Conservation (phyloP, 768 basidiomycete genomes). For the Mycena amicta region DNA sequence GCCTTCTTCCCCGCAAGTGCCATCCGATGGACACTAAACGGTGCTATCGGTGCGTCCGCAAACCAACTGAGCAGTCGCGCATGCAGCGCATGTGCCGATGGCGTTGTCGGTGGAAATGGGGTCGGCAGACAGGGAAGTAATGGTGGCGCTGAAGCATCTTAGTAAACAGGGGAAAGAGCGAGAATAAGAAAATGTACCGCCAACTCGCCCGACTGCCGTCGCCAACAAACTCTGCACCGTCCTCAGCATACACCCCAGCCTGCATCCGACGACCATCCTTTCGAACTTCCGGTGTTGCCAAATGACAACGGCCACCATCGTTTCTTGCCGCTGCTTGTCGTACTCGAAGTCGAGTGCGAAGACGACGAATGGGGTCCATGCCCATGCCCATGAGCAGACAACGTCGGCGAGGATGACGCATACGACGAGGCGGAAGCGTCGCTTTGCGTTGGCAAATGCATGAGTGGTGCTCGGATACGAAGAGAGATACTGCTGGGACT, state of each 20-base stretch:
- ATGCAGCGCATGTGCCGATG: neutral
- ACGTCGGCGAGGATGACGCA: neutral
- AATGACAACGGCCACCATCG: slow-evolving; percentile 1
- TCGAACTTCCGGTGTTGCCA: neutral
- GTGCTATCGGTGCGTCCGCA: neutral
- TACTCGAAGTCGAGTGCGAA: neutral
- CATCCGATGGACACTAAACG: neutral
- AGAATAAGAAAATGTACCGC: neutral
- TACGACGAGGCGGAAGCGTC: neutral
- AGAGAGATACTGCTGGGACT: neutral
- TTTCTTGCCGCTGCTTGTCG: neutral
- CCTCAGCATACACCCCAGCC: slow-evolving; percentile 10
- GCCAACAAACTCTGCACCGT: slow-evolving; percentile 8
- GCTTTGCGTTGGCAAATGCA: neutral
- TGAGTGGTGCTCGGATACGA: neutral
- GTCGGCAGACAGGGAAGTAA: neutral
- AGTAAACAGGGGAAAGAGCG: neutral
- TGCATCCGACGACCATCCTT: slow-evolving; percentile 1
- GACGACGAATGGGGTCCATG: neutral
- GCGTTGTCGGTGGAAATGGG: neutral
- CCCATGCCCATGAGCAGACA: neutral
- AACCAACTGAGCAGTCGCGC: neutral
- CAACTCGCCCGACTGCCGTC: neutral
- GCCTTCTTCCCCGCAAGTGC: neutral
- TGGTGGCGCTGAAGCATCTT: neutral